Conservation (phyloP, 2,329 filamentous ascomycete species). For the Grosmannia serpens region DNA sequence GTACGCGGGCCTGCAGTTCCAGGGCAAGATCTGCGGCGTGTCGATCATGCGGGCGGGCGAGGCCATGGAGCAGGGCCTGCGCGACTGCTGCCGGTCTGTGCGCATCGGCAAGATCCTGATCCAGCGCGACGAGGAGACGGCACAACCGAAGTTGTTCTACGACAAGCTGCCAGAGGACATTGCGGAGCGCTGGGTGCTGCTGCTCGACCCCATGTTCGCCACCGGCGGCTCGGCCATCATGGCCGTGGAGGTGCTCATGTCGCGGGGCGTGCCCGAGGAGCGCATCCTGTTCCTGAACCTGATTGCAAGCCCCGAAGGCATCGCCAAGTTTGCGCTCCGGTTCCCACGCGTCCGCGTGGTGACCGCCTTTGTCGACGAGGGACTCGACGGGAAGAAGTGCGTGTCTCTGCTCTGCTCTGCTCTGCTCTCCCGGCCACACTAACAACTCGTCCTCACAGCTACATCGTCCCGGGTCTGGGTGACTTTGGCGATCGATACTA, state of each 20-base stretch:
- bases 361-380: constrained; percentile 86
- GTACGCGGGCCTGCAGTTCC: constrained; percentile 87
- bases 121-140: constrained; percentile 91
- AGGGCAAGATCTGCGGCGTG: constrained; percentile 96
- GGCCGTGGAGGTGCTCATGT: constrained; percentile 88
- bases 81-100: constrained; percentile 96
- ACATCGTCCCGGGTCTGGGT: constrained; percentile 86
- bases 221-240: constrained; percentile 94
- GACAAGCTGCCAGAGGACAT: constrained; percentile 96
- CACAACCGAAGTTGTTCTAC: constrained; percentile 87
- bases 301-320: constrained; percentile 91
- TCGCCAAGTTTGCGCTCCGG: constrained; percentile 75
- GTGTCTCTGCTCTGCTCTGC: not conserved
- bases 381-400: constrained; percentile 94
- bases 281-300: constrained; percentile 93
- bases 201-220: constrained; percentile 98
- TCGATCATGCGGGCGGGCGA: constrained; percentile 98
- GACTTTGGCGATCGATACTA: constrained; percentile 97
- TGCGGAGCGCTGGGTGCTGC: constrained; percentile 78
- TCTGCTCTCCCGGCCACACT: constrained; percentile 11
- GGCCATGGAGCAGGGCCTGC: constrained; percentile 93
- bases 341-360: constrained; percentile 87
- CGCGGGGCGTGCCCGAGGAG: constrained; percentile 84
- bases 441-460: constrained; percentile 46
- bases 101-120: constrained; percentile 98